Conservation (phyloP, 345 rosid species). For the Xanthoceras sorbifolium region DNA sequence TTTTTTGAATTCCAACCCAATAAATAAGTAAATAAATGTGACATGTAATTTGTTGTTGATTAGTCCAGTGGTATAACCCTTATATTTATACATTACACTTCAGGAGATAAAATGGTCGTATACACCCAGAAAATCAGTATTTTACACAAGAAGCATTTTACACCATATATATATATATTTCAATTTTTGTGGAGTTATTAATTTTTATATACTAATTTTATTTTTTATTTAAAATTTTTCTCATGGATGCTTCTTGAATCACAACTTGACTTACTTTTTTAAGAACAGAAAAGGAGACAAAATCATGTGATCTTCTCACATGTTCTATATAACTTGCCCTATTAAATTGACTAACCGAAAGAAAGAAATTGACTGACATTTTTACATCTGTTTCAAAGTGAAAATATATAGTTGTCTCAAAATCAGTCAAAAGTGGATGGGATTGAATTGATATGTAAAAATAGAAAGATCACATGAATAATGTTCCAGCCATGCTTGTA, state of each 20-base stretch:
- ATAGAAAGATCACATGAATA: neutral
- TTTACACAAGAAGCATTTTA: neutral
- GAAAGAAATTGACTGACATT: neutral
- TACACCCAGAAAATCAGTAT: neutral
- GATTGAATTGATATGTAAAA: neutral
- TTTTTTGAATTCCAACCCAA: no score
- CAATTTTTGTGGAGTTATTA: neutral
- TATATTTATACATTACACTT: no score
- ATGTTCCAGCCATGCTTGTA: neutral
- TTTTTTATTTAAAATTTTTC: no score
- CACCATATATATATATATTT: neutral
- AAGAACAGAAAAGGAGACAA: neutral
- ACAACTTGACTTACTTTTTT: no score
- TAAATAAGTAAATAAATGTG: no score
- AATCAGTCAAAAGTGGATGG: neutral
- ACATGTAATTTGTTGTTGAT: no score
- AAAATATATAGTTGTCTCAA: neutral
- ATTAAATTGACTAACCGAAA: neutral
- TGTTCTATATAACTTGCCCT: neutral
- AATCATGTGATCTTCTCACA: conserved; percentile 19
- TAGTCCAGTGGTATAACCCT: no score
- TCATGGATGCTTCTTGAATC: conserved; percentile 5
- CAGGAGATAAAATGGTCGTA: no score
- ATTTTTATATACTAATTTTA: no score
- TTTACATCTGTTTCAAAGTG: neutral